Percentiles rank a stretch among this genome's conserved stretches.
phyloP scores from a whole-genome alignment of 306 rosid genomes.

The Potentilla sterilis region DNA sequence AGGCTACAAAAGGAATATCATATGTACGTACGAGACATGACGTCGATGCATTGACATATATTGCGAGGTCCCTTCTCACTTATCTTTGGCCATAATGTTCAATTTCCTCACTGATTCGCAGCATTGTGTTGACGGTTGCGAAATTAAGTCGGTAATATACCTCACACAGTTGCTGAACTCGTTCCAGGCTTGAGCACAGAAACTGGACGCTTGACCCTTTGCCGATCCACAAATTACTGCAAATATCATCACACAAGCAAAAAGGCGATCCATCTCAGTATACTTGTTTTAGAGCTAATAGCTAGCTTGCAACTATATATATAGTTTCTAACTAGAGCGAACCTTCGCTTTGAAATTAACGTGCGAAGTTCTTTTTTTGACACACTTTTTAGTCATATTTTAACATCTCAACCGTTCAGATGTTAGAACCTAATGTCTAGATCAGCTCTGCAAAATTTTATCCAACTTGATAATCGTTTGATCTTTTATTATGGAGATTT shows the following conservation, averaged over 20 bases:
- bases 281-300: neutral
- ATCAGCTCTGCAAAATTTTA: too few relatives aligned
- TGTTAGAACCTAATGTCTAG: too few relatives aligned
- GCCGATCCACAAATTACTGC: neutral
- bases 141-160: neutral
- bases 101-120: neutral
- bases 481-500: too few relatives aligned
- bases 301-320: neutral
- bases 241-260: neutral
- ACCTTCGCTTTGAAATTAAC: too few relatives aligned
- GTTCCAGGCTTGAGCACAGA: neutral
- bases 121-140: neutral
- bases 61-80: neutral
- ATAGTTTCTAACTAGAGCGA: too few relatives aligned
- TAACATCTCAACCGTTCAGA: too few relatives aligned
- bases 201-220: neutral
- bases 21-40: neutral
- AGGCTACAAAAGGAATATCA: neutral
- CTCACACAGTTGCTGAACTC: neutral
- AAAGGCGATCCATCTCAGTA: neutral
- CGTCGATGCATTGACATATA: constrained; percentile 7
- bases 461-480: too few relatives aligned
- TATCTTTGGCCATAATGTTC: neutral
- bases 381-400: too few relatives aligned
- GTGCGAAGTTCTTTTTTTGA: too few relatives aligned